Evolutionary conservation across 169 alveolate species (phyloP).

Genomic region (Cryptosporidium sp.): DNA sequence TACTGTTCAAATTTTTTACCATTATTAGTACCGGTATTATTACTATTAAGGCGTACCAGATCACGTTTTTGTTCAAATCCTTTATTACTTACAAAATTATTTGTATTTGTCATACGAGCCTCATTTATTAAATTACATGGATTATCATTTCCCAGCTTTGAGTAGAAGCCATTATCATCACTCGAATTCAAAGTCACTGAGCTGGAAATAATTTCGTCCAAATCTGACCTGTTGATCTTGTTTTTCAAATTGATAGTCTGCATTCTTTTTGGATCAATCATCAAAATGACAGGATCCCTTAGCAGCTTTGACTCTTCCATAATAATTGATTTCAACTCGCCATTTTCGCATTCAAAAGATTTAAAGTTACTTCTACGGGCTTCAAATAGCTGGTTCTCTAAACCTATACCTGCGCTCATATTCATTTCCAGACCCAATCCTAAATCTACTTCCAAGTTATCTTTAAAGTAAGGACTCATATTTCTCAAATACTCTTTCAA

Average conservation of each 20-base stretch:
- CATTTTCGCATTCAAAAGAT: background rate
- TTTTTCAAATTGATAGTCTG: background rate
- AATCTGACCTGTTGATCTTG: background rate
- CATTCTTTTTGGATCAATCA: conserved; percentile 57
- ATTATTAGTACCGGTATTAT: background rate
- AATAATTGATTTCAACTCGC: background rate
- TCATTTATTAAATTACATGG: too few species aligned
- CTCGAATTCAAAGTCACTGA: conserved; percentile 15
- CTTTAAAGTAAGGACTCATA: conserved; percentile 30
- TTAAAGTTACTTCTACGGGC: background rate
- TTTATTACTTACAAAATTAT: background rate
- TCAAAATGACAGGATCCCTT: conserved; percentile 37
- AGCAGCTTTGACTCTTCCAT: conserved; percentile 10
- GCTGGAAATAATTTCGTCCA: conserved; percentile 6
- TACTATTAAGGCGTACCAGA: background rate
- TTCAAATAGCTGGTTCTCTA: background rate
- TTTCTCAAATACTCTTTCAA: conserved; percentile 26
- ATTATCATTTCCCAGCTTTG: background rate
- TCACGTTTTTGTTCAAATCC: background rate
- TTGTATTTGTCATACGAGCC: background rate
- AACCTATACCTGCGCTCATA: background rate
- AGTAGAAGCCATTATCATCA: background rate
- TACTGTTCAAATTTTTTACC: background rate
- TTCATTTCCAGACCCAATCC: background rate
- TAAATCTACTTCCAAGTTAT: background rate